Conservation (phyloP, 1,139 yeast genomes). For the Sugiyamaella xylanicola region DNA sequence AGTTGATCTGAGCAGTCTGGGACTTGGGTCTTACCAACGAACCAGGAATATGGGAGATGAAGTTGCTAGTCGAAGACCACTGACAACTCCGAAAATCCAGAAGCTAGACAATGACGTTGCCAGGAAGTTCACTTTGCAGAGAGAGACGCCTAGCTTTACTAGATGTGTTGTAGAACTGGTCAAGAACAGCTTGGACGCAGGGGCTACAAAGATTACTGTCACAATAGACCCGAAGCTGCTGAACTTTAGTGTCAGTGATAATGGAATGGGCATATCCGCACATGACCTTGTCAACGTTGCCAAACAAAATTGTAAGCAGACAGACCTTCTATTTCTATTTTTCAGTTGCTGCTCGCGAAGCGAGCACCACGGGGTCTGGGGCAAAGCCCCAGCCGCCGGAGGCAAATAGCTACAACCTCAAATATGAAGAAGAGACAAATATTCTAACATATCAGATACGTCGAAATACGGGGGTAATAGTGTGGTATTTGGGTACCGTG, state of each 20-base stretch:
- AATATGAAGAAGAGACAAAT: too few relatives aligned
- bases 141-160: constrained; percentile 16
- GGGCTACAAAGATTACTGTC: constrained; percentile 48
- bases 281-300: constrained; percentile 50
- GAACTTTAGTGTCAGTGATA: constrained; percentile 51
- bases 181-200: constrained; percentile 52
- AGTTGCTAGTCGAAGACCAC: neutral
- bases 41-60: neutral
- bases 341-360: too few relatives aligned
- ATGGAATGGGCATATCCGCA: constrained; percentile 57
- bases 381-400: too few relatives aligned
- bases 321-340: too few relatives aligned
- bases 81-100: neutral
- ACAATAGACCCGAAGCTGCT: constrained; percentile 46
- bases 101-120: constrained; percentile 2
- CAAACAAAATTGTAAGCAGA: constrained; percentile 38
- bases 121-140: constrained; percentile 1
- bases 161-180: constrained; percentile 35
- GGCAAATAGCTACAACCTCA: too few relatives aligned
- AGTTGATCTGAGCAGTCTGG: neutral
- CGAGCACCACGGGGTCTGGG: too few relatives aligned
- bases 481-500: constrained; percentile 44
- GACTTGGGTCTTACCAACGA: too few relatives aligned
- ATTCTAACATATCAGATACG: constrained; percentile 40
- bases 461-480: constrained; percentile 46